These are phyloP conservation scores for Colletotrichum lupini DNA, from an alignment of 2,329 filamentous ascomycete species.

Conservation along the genomic window DNA sequence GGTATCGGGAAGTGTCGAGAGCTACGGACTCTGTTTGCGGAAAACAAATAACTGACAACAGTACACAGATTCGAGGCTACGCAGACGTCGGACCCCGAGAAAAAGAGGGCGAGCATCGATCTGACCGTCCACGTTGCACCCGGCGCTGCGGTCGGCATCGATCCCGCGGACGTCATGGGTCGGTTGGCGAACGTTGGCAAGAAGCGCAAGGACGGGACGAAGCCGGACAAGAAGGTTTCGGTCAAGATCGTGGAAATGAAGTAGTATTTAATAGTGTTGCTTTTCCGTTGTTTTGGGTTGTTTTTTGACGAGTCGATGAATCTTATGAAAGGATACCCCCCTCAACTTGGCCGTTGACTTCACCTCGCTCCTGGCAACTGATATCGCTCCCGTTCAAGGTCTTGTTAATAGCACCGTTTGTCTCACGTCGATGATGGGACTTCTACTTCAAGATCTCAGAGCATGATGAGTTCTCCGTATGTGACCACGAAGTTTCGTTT, in stretches of 20 bases:
- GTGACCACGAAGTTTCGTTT: no score
- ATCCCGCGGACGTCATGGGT: constrained; percentile 45
- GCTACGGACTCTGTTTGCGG: no score
- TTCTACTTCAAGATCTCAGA: no score
- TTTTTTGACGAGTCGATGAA: background rate
- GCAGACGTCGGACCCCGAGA: constrained; percentile 42
- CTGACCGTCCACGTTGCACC: constrained; percentile 49
- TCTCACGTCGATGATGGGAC: no score
- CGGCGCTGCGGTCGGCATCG: constrained; percentile 43
- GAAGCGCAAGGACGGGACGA: constrained; percentile 34
- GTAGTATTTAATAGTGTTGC: background rate
- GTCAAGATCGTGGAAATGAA: constrained; percentile 31
- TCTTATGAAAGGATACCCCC: constrained; percentile 13
- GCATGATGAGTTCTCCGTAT: no score
- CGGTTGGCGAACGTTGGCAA: constrained; percentile 30
- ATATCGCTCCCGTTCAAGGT: no score
- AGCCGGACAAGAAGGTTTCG: constrained; percentile 35
- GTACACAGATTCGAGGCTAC: constrained; percentile 37
- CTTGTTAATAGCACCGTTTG: no score
- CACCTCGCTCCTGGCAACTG: no score
- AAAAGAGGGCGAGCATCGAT: constrained; percentile 47
- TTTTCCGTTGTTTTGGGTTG: background rate
- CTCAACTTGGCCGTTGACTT: no score
- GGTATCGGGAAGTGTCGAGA: no score
- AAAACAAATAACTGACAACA: background rate